These are phyloP conservation scores for Aspergillus homomorphus DNA, from an alignment of 495 filamentous ascomycete species.

Conservation along the genomic window DNA sequence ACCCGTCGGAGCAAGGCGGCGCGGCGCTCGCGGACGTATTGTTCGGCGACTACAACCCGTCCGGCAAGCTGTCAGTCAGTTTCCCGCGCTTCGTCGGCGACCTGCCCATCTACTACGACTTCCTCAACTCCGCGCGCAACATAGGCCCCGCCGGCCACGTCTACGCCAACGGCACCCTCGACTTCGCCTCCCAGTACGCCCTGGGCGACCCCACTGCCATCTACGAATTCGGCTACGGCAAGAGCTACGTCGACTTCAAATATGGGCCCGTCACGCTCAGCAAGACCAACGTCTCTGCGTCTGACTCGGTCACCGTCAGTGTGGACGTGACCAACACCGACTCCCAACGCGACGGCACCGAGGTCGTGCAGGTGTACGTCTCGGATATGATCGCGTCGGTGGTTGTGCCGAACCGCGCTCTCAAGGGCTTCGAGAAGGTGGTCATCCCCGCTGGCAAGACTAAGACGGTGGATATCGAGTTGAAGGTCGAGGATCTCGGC, in stretches of 20 bases:
- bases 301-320: conserved; percentile 46
- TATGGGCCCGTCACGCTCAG: conserved; percentile 50
- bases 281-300: conserved; percentile 40
- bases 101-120: conserved; percentile 67
- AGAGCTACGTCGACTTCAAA: conserved; percentile 60
- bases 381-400: conserved; percentile 58
- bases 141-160: conserved; percentile 46
- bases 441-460: conserved; percentile 57
- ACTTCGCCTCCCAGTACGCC: conserved; percentile 66
- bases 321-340: conserved; percentile 56
- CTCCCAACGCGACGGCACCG: conserved; percentile 53
- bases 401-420: conserved; percentile 60
- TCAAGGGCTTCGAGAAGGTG: conserved; percentile 71
- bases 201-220: conserved; percentile 53
- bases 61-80: conserved; percentile 63
- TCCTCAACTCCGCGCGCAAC: conserved; percentile 61
- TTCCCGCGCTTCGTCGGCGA: conserved; percentile 66
- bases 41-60: conserved; percentile 63
- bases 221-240: conserved; percentile 69
- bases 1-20: conserved; percentile 60
- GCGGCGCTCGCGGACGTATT: conserved; percentile 66
- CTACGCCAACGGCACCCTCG: conserved; percentile 54
- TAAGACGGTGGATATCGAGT: conserved; percentile 51
- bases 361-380: conserved; percentile 70
- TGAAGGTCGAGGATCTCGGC: conserved; percentile 51